Conservation (phyloP, 2,329 filamentous ascomycete genomes). For the Aspergillus fischeri region DNA sequence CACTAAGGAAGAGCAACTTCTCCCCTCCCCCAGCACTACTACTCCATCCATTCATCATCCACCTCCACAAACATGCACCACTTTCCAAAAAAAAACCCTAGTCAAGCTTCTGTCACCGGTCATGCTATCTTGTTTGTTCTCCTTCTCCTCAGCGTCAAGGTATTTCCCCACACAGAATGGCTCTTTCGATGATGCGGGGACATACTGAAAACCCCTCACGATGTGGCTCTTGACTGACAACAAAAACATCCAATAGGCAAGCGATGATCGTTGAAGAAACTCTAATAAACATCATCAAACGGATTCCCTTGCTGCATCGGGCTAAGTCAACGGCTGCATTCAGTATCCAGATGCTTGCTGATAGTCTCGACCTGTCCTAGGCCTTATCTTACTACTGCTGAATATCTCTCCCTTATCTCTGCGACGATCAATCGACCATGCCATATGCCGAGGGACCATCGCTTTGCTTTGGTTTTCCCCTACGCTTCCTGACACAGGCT, state of each 20-base stretch:
- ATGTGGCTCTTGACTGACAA: neutral
- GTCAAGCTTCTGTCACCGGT: neutral
- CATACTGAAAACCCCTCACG: neutral
- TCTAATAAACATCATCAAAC: neutral
- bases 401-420: neutral
- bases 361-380: neutral
- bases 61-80: neutral
- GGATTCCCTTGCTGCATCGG: neutral
- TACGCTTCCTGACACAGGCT: neutral
- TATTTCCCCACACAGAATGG: neutral
- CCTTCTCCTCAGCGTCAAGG: neutral
- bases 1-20: neutral
- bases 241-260: neutral
- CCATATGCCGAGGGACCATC: neutral
- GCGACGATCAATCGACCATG: neutral
- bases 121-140: neutral
- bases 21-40: neutral
- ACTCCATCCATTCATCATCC: neutral
- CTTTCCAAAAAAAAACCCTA: neutral
- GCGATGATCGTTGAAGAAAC: neutral
- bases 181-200: neutral
- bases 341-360: neutral
- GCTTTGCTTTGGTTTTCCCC: neutral
- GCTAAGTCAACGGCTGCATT: neutral
- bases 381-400: neutral